A percentile compares a stretch with the other conserved stretches of the same genome.
Conservation (phyloP, 768 basidiomycete species). For the Cytidiella melzeri region DNA sequence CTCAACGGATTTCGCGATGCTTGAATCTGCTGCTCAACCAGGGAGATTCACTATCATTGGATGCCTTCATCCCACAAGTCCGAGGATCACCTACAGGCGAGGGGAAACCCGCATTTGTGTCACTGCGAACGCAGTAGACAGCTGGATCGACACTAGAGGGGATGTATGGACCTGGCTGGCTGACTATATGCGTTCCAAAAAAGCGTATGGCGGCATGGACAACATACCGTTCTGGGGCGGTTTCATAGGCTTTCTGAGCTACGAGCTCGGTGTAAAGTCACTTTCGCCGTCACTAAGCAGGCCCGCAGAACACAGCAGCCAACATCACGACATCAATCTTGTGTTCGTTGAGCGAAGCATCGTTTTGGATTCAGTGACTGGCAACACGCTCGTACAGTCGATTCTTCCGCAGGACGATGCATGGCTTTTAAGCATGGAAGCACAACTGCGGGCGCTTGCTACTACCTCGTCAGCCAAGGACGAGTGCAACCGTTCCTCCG, state of each 20-base stretch:
- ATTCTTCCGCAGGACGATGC: conserved; percentile 46
- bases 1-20: conserved; percentile 54
- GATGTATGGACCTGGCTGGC: conserved; percentile 75
- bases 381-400: conserved; percentile 57
- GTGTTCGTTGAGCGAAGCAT: conserved; percentile 77
- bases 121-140: conserved; percentile 25
- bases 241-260: conserved; percentile 70
- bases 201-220: conserved; percentile 39
- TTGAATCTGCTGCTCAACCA: conserved; percentile 74
- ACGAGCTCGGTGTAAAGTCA: conserved; percentile 66
- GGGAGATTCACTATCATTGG: conserved; percentile 72
- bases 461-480: conserved; percentile 11
- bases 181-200: conserved; percentile 54
- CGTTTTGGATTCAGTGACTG: conserved; percentile 51
- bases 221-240: conserved; percentile 82
- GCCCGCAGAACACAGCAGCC: conserved; percentile 12
- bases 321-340: conserved; percentile 68
- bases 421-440: conserved; percentile 51
- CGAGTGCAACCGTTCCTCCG: background rate
- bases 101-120: conserved; percentile 45
- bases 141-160: conserved; percentile 25
- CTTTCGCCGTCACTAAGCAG: conserved; percentile 38
- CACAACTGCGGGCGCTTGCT: conserved; percentile 22
- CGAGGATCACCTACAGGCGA: conserved; percentile 52
- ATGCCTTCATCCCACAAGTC: conserved; percentile 45